These are phyloP conservation scores for Corymbia calophylla DNA, from an alignment of 441 rosid species.

Conservation along the genomic window DNA sequence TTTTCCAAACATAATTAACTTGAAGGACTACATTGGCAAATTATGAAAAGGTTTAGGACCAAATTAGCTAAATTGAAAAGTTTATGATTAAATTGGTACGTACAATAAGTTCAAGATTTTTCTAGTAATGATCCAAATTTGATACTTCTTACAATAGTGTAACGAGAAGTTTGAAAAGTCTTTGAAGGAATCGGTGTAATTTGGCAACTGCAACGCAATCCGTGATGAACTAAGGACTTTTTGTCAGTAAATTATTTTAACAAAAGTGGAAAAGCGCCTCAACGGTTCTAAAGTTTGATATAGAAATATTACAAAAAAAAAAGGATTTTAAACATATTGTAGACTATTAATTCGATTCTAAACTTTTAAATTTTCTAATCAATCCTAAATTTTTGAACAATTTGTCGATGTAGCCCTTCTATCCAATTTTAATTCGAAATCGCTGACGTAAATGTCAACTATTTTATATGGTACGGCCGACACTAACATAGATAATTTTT, in stretches of 20 bases:
- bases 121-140: too few relatives aligned
- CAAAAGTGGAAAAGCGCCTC: too few relatives aligned
- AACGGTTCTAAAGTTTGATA: not conserved
- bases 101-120: too few relatives aligned
- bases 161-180: too few relatives aligned
- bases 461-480: accelerated
- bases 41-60: not conserved
- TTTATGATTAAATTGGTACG: too few relatives aligned
- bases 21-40: not conserved
- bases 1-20: not conserved
- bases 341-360: not conserved
- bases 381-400: accelerated
- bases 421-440: accelerated
- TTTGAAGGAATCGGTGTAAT: too few relatives aligned
- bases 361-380: too few relatives aligned
- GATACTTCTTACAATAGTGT: not conserved
- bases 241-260: not conserved
- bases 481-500: not conserved
- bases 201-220: too few relatives aligned
- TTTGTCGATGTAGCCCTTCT: not conserved
- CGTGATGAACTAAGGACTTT: not conserved
- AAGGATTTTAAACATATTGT: too few relatives aligned
- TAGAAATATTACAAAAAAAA: not conserved
- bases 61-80: too few relatives aligned
- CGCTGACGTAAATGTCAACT: accelerated